These are phyloP conservation scores for Leishmania aethiopica DNA, from an alignment of 208 protist genomes.

Conservation along the genomic window DNA sequence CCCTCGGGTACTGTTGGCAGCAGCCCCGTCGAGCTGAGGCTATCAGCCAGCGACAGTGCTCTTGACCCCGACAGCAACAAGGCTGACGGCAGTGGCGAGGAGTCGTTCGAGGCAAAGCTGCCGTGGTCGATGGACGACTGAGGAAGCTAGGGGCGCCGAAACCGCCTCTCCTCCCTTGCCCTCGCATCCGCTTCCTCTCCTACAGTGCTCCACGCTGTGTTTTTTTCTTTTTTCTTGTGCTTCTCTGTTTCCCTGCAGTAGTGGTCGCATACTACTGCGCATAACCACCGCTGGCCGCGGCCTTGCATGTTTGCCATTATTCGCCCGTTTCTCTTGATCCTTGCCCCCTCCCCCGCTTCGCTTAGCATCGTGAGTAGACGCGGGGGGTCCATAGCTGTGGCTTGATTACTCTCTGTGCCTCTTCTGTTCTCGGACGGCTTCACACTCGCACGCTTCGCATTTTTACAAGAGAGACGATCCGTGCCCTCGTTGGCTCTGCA, in stretches of 20 bases:
- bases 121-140: constrained; percentile 46
- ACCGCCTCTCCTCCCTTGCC: not conserved
- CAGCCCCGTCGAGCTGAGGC: constrained; percentile 22
- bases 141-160: not conserved
- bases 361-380: not conserved
- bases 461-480: not conserved
- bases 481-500: not conserved
- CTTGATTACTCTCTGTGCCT: too few relatives aligned
- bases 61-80: not conserved
- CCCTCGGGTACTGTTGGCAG: not conserved
- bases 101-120: constrained; percentile 52
- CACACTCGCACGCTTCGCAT: not conserved
- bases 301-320: not conserved
- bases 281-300: not conserved
- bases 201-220: not conserved
- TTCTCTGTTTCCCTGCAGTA: not conserved
- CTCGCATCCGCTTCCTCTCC: not conserved
- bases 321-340: too few relatives aligned
- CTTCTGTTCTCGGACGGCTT: not conserved
- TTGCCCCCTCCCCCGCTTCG: not conserved
- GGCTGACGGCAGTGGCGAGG: constrained; percentile 10
- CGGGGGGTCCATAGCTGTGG: not conserved
- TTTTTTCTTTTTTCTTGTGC: not conserved
- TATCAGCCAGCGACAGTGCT: not conserved
- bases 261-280: not conserved